A percentile compares a stretch with the other conserved stretches of the same genome.
phyloP scores from a whole-genome alignment of 257 asterid species.

The Nicotiana paniculata region DNA sequence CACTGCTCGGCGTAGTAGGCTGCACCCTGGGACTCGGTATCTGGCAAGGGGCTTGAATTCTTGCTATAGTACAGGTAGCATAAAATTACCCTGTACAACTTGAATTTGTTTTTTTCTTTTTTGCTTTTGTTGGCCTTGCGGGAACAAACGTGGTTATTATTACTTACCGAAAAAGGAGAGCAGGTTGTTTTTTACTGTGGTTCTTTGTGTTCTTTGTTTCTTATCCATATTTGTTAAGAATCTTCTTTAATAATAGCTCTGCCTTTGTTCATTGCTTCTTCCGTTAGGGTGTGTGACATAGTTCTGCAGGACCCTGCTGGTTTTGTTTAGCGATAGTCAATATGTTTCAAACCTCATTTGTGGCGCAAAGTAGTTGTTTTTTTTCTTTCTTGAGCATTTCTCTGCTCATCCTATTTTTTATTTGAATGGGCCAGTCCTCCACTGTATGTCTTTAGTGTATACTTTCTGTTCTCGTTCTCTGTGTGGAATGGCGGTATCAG shows the following conservation, averaged over 20 bases:
- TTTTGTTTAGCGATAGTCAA: neutral
- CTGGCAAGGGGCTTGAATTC: constrained; percentile 94
- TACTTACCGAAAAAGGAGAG: neutral
- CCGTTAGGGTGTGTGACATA: neutral
- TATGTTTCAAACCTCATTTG: neutral
- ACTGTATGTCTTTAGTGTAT: neutral
- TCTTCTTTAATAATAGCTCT: neutral
- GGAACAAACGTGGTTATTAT: neutral
- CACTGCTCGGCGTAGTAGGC: constrained; percentile 92
- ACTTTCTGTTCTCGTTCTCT: neutral
- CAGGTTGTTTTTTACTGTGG: neutral
- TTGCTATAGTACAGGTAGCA: constrained; percentile 86
- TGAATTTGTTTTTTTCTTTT: constrained; percentile 9
- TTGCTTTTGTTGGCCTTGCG: constrained; percentile 11
- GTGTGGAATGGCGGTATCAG: neutral
- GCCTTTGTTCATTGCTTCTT: constrained; percentile 2
- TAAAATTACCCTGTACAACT: neutral
- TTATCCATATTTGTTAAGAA: constrained; percentile 1
- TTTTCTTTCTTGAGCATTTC: neutral
- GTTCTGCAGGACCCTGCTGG: neutral
- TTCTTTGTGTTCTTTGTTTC: neutral
- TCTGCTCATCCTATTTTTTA: neutral
- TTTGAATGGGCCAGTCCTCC: neutral
- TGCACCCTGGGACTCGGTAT: constrained; percentile 99
- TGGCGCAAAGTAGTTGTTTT: constrained; percentile 1